Conservation (phyloP, 257 asterid species). For the Nicotiana undulata region DNA sequence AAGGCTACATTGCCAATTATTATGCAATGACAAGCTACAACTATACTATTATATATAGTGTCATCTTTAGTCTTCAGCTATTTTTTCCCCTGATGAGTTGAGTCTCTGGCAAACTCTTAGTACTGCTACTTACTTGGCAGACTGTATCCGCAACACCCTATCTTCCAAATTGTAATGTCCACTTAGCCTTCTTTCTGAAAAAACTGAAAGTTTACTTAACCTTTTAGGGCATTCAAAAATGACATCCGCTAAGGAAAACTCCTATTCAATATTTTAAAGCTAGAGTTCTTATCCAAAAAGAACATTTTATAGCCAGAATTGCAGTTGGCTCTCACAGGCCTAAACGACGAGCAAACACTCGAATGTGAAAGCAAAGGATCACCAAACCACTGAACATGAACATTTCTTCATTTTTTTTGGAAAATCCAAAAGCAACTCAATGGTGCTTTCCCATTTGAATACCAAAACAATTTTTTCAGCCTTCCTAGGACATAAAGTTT, state of each 20-base stretch:
- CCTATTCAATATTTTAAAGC: neutral
- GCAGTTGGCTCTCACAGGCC: neutral
- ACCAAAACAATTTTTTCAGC: neutral
- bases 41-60: neutral
- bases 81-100: neutral
- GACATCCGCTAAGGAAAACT: neutral
- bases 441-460: slow-evolving; percentile 1
- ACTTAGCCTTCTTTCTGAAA: neutral
- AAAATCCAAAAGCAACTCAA: neutral
- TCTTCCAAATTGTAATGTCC: neutral
- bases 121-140: neutral
- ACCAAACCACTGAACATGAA: neutral
- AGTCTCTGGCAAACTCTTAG: neutral
- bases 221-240: neutral
- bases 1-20: neutral
- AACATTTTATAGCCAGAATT: neutral
- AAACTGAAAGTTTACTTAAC: neutral
- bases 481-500: neutral
- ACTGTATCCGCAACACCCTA: neutral
- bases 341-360: neutral
- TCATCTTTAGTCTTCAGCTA: no score
- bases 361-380: neutral
- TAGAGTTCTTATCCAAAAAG: neutral
- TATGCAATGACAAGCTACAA: neutral
- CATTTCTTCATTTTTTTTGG: neutral